A percentile compares a stretch with the other conserved stretches of the same genome.
Conservation (phyloP, 2,329 filamentous ascomycete genomes). For the Ploettnerulaceae sp. region DNA sequence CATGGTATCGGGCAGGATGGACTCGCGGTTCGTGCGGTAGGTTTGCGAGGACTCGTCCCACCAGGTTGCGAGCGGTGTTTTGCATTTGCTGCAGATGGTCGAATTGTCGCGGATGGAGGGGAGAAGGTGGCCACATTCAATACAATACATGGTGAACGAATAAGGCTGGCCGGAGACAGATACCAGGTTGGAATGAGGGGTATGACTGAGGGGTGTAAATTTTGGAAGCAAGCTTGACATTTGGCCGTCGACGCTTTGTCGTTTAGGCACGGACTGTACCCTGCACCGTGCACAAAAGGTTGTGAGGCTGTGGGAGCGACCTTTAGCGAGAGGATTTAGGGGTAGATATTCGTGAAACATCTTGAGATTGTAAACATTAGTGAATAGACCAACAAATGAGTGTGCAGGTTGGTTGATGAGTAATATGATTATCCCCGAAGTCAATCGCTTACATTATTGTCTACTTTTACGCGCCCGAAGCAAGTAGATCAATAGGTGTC, state of each 20-base stretch:
- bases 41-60: conserved; percentile 32
- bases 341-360: too few relatives aligned
- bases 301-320: neutral
- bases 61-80: conserved; percentile 31
- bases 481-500: too few relatives aligned
- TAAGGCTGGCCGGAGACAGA: neutral
- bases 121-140: conserved; percentile 30
- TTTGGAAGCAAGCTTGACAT: neutral
- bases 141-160: conserved; percentile 29
- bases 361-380: too few relatives aligned
- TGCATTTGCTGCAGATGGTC: conserved; percentile 33
- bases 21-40: conserved; percentile 31
- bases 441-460: too few relatives aligned
- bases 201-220: neutral
- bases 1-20: conserved; percentile 22
- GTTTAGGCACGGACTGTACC: too few relatives aligned
- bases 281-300: too few relatives aligned
- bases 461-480: too few relatives aligned
- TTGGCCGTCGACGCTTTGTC: neutral
- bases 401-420: too few relatives aligned
- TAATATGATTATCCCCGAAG: too few relatives aligned
- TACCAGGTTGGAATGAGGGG: neutral
- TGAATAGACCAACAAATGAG: too few relatives aligned
- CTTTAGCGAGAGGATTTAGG: neutral
- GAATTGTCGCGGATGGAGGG: conserved; percentile 24